A percentile compares a stretch with the other conserved stretches of the same genome.
These are phyloP conservation scores for Rubia occidens DNA, from an alignment of 305 asterid species.

Conservation along the genomic window DNA sequence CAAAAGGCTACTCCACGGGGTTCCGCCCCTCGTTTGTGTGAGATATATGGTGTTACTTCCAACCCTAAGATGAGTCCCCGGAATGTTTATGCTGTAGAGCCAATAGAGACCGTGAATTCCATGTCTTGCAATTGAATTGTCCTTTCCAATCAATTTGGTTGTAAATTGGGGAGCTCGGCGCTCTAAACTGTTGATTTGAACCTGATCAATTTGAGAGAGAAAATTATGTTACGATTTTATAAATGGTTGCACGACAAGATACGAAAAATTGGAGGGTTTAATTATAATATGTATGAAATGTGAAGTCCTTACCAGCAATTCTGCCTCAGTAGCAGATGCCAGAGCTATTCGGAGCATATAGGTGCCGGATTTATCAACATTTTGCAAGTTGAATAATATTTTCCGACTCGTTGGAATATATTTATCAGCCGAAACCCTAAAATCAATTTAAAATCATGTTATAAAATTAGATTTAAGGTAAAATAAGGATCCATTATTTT, in stretches of 20 bases:
- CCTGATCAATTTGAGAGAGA: constrained; percentile 18
- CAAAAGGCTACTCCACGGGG: constrained; percentile 25
- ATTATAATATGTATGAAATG: too few relatives aligned
- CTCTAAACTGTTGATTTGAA: constrained; percentile 34
- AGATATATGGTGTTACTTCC: constrained; percentile 28
- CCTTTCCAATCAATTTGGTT: constrained; percentile 38
- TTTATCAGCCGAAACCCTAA: constrained; percentile 46
- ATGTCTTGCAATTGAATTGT: constrained; percentile 63
- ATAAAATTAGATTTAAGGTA: neutral
- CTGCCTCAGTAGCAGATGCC: constrained; percentile 73
- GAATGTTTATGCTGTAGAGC: constrained; percentile 33
- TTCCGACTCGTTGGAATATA: constrained; percentile 65
- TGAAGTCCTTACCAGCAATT: constrained; percentile 41
- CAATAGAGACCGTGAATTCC: constrained; percentile 54
- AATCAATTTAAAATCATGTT: neutral
- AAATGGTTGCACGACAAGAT: too few relatives aligned
- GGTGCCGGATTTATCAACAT: constrained; percentile 26
- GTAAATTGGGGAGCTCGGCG: constrained; percentile 27
- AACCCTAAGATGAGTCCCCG: constrained; percentile 16
- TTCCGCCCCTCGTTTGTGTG: constrained; percentile 17
- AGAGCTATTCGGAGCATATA: constrained; percentile 66
- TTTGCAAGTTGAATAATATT: constrained; percentile 42
- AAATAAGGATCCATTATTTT: neutral
- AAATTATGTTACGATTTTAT: too few relatives aligned
- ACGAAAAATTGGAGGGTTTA: too few relatives aligned